phyloP scores from a whole-genome alignment of 192 early-diverging fungal species.

The Rhizophagus prolifer region DNA sequence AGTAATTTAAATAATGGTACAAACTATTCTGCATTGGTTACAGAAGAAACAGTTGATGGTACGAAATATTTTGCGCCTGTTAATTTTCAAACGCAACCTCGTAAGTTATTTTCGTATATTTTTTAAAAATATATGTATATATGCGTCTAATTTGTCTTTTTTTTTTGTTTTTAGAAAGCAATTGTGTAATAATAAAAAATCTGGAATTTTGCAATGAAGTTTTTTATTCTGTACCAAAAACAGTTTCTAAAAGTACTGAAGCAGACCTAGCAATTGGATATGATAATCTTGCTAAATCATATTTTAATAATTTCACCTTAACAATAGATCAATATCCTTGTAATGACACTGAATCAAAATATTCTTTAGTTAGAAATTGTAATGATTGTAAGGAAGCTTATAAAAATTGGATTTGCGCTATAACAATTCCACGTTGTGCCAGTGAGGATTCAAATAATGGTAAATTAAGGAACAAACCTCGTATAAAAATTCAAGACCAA shows the following conservation, averaged over 20 bases:
- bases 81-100: constrained; percentile 33
- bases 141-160: neutral
- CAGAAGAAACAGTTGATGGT: constrained; percentile 33
- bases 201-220: constrained; percentile 53
- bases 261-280: constrained; percentile 44
- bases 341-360: constrained; percentile 38
- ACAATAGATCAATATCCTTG: constrained; percentile 54
- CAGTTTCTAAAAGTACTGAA: constrained; percentile 9
- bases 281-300: constrained; percentile 39
- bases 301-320: constrained; percentile 48
- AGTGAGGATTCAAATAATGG: constrained; percentile 29
- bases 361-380: constrained; percentile 57
- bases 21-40: constrained; percentile 45
- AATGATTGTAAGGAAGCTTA: constrained; percentile 53
- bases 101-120: constrained; percentile 24
- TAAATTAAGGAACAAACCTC: constrained; percentile 9
- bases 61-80: constrained; percentile 34
- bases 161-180: constrained; percentile 29
- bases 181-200: constrained; percentile 52
- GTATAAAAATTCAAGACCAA: constrained; percentile 35
- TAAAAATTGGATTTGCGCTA: constrained; percentile 56
- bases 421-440: constrained; percentile 57
- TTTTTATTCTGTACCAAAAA: constrained; percentile 52
- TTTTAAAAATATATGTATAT: neutral
- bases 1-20: constrained; percentile 37